Evolutionary conservation across 805 yeast genomes (phyloP), one percentile per base, ranked within the genome.

Genomic region (Saccharomycopsis sp.): DNA sequence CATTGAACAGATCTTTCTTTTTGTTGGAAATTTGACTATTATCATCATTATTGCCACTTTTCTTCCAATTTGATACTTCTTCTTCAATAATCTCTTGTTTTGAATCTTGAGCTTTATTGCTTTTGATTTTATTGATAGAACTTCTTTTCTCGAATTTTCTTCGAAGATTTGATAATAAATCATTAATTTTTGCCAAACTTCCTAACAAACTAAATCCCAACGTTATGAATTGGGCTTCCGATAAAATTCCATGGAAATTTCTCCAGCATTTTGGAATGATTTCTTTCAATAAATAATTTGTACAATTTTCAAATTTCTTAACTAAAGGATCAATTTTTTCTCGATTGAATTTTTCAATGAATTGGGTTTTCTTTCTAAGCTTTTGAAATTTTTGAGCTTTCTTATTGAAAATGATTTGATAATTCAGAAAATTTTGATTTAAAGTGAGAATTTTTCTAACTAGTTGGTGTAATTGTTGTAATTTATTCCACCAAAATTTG

Each of bases 121-220:
- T 10, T 5, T 23, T 34, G 18, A 8, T 9, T 30, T n/a, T 13
- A 9, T n/a, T 9, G 19, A 30, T 9, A 10, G n/a, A 15, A 10
- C 33, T 30, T n/a, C 33, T 30, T 30, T 30, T 14, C n/a, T 17
- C n/a, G 10, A 30, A 30, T n/a, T n/a, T 14, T 17, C 17, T 2
- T 13, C 8, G n/a, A 10, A 30, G 10, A 14, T 2, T 30, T 14
- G 17, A 28, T 15, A n/a, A 5, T 14, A 28, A 28, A 9, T 5
- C 21, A 15, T 26, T 18, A 12, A 54, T 29, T 33, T 61, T 59
- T 10, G 73, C 57, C 21, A 63, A 44, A 18, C 57, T 44, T 0
- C 71, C 79, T 3, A 73, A 52, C 37, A 74, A 51, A 0, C 69
- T 63, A 48, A 74, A 60, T 2, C 79, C 81, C n/a, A 74, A 50